Conservation (phyloP, 768 basidiomycete species). For the Mycena olivaceomarginata region DNA sequence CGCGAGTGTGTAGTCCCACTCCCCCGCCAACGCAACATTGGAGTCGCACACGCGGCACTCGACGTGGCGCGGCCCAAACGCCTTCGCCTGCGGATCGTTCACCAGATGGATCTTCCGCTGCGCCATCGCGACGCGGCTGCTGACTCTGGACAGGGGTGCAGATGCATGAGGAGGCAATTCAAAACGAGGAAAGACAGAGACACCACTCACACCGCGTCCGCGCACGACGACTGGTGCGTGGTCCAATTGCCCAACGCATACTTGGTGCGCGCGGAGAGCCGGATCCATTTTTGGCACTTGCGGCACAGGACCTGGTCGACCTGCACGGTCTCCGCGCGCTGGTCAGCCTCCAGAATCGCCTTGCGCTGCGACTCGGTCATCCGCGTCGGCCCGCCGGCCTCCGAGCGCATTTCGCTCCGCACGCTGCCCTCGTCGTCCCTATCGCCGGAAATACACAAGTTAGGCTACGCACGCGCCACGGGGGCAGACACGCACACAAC, state of each 20-base stretch:
- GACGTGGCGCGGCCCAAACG: constrained; percentile 65
- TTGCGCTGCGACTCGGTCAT: constrained; percentile 68
- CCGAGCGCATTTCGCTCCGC: constrained; percentile 39
- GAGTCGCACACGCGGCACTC: constrained; percentile 71
- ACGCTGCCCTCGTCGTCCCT: constrained; percentile 37
- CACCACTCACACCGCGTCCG: constrained; percentile 61
- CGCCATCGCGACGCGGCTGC: constrained; percentile 75
- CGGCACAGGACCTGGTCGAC: constrained; percentile 74
- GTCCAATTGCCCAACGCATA: constrained; percentile 75
- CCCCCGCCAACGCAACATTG: constrained; percentile 66
- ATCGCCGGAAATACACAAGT: not conserved
- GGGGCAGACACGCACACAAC: constrained; percentile 44
- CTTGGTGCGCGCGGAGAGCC: constrained; percentile 60
- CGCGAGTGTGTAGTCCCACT: constrained; percentile 75
- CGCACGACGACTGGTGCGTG: constrained; percentile 69
- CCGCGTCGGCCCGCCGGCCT: constrained; percentile 33
- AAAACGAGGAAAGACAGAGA: not conserved
- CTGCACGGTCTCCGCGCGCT: constrained; percentile 68
- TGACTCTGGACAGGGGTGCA: constrained; percentile 67
- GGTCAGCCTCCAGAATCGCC: constrained; percentile 72
- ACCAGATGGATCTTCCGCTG: constrained; percentile 78
- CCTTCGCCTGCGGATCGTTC: constrained; percentile 78
- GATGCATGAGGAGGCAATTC: constrained; percentile 2
- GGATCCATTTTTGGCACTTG: constrained; percentile 80
- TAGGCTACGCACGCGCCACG: constrained; percentile 21